Evolutionary conservation across 208 protist species (phyloP), one percentile per base, ranked within the genome.

Genomic region (Lotmaria passim): DNA sequence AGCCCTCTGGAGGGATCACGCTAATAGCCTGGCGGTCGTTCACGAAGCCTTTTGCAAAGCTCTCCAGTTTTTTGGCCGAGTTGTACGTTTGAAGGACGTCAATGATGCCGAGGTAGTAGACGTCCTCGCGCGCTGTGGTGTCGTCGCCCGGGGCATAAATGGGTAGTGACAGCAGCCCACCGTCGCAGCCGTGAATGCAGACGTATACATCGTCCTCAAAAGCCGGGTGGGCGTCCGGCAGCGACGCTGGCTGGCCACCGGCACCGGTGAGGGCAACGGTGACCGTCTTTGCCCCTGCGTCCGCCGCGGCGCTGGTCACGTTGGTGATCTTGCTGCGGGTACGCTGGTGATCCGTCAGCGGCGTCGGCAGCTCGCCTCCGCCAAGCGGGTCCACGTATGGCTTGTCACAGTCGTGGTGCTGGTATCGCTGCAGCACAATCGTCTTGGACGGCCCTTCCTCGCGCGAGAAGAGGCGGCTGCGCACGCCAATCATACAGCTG

Each of bases 71-170:
- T 63, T 97, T 98, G 14, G 73, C 74, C 7, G 79, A 77, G 69
- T 87, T 96, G 82, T 96, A 98, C 39, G 87, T 85, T 71, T 96
- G 92, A 44, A 98, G 78, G 11, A 98, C 91, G 68, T 98, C 96
- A 64, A 98, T 97, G 57, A 98, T 87, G 31, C 96, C 96, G 24
- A 97, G 48, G 74, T 96, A 96, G 78, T 97, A 97, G 46, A 97
- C 85, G 47, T 95, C 85, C 65, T 93, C 86, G n/a, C 86, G 80
- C 52, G 77, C 81, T 21, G 82, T 89, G 31, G 85, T 83, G 79
- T 86, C 79, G 57, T 93, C 91, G 33, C 78, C 83, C 0, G 72
- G 57, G 44, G 73, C 69, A 66, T 86, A 82, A n/a, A 96, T 91
- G 11, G 88, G 88, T 41, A 93, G 75, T 8, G 89, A 94, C 6